These are phyloP conservation scores for Smittium culicis DNA, from an alignment of 371 early-diverging fungal species.

Conservation along the genomic window DNA sequence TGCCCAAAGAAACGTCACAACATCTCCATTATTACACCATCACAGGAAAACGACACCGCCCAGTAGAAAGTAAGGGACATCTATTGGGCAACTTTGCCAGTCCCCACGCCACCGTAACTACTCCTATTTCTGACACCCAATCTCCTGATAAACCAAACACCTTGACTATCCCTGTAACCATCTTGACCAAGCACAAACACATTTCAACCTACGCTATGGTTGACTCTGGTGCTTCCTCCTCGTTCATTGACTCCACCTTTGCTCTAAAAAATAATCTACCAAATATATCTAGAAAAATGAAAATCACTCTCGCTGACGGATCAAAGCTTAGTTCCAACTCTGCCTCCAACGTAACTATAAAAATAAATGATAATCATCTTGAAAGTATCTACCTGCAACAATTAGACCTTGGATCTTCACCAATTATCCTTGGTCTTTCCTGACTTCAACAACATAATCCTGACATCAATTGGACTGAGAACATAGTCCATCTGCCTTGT, in stretches of 20 bases:
- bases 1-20: neutral
- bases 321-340: conserved; percentile 1
- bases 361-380: neutral
- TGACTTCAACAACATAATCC: neutral
- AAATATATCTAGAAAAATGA: neutral
- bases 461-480: neutral
- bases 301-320: conserved; percentile 1
- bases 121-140: conserved; percentile 1
- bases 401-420: neutral
- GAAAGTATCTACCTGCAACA: neutral
- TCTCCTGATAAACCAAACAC: neutral
- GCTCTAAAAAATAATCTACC: neutral
- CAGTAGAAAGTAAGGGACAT: neutral
- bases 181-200: neutral
- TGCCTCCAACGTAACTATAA: neutral
- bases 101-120: neutral
- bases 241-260: neutral
- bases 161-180: neutral
- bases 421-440: neutral
- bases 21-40: neutral
- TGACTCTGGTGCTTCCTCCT: neutral
- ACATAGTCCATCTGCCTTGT: neutral
- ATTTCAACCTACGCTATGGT: neutral
- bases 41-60: neutral
- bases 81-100: neutral